phyloP scores from a whole-genome alignment of 495 filamentous ascomycete species.

The Podospora fimiseda region DNA sequence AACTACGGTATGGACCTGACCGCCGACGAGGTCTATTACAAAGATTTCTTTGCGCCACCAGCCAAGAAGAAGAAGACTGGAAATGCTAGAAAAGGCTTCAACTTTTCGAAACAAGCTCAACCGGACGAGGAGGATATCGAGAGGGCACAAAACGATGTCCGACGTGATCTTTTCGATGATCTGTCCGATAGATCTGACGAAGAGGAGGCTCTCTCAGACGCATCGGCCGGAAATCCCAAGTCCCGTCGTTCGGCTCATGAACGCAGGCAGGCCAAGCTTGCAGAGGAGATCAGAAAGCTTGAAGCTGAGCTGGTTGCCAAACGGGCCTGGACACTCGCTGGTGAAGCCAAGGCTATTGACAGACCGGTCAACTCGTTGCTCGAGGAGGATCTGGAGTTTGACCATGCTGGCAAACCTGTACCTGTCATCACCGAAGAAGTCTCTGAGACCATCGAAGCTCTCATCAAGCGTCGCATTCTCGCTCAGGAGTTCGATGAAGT shows the following conservation, averaged over 20 bases:
- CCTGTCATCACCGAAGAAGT: constrained; percentile 92
- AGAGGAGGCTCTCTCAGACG: constrained; percentile 50
- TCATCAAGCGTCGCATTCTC: constrained; percentile 91
- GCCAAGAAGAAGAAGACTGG: constrained; percentile 53
- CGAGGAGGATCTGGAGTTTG: constrained; percentile 93
- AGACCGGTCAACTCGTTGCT: constrained; percentile 86
- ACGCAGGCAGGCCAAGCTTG: constrained; percentile 74
- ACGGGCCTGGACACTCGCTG: constrained; percentile 81
- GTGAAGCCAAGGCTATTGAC: constrained; percentile 77
- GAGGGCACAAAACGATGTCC: constrained; percentile 83
- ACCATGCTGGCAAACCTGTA: constrained; percentile 90
- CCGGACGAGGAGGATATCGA: constrained; percentile 60
- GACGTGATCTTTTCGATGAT: constrained; percentile 89
- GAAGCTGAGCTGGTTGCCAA: constrained; percentile 88
- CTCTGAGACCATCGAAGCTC: constrained; percentile 83
- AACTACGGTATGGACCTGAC: constrained; percentile 53
- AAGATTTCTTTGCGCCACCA: constrained; percentile 85
- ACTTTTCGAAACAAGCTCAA: constrained; percentile 13
- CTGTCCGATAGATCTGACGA: constrained; percentile 52
- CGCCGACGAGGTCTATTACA: constrained; percentile 80
- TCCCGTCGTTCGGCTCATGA: constrained; percentile 71
- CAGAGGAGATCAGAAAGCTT: constrained; percentile 81
- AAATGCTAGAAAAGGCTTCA: constrained; percentile 30
- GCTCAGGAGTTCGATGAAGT: constrained; percentile 92
- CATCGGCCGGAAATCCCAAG: constrained; percentile 49